Evolutionary conservation across 1,139 yeast genomes (phyloP), one percentile per base, ranked within the genome.

Genomic region (Hemisphaericaspora subhashii): DNA sequence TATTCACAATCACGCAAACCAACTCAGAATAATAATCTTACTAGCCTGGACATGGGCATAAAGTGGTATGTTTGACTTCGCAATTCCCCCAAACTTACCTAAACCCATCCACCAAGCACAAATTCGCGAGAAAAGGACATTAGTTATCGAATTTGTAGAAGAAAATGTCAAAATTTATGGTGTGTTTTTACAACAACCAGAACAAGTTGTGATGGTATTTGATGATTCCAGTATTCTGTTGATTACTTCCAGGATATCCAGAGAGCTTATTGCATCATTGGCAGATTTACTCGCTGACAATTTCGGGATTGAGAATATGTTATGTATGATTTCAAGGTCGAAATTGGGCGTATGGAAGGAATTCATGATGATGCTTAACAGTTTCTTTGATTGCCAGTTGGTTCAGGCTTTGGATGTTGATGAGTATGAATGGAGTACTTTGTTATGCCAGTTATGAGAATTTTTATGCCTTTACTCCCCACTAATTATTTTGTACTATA

Each of bases 21-120:
- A 9, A 31, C 16, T 21, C 22, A 31, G 22, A 29, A 34, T 21
- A 31, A 22, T 18, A 33, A 13, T 23, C 37, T 32, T 17, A 32
- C 25, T 26, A 22, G 22, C 25, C 35, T 15, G 15, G 32, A 24
- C 36, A 43, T 45, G 34, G 45, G 44, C 8, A 44, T 41, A 34
- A 50, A 47, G 42, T 51, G 54, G 53, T 43, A 42, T 48, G 44
- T 50, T 49, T 50, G 54, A 50, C 54, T 40, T 36, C 48, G 54
- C 40, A 39, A 46, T 44, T 36, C 50, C 48, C 31, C 46, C 48
- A 5, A 5, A 5, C 7, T 36, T 37, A 12, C 18, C 33, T 18
- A 33, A 17, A 12, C 32, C 28, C 35, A 31, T 12, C 27, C 9
- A 6, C 28, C 28, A 7, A 14, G 32, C 14, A 24, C 7, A 21